phyloP scores from a whole-genome alignment of 1,284 basidiomycete genomes.

The Cystobasidiaceae sp. region DNA sequence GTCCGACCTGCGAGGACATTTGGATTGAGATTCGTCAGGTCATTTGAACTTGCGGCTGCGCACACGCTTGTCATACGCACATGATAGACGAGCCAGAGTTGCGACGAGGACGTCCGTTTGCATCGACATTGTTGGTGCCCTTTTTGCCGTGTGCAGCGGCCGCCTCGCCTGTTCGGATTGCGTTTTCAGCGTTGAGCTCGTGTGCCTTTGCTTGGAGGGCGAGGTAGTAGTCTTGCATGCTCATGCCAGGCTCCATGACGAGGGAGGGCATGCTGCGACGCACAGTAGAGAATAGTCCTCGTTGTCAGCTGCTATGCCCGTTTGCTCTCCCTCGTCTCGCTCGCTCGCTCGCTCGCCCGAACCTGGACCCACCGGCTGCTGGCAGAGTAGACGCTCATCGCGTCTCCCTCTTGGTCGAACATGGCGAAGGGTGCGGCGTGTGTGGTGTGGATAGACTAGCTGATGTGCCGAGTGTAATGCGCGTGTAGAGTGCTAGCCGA shows the following conservation, averaged over 20 bases:
- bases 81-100: constrained; percentile 26
- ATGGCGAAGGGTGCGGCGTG: not conserved
- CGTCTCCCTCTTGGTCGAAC: constrained; percentile 23
- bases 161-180: not conserved
- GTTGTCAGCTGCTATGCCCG: not conserved
- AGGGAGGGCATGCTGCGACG: constrained; percentile 28
- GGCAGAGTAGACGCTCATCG: constrained; percentile 13
- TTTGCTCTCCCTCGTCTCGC: not conserved
- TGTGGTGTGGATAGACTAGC: not conserved
- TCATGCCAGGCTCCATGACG: constrained; percentile 22
- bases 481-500: not conserved
- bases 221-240: constrained; percentile 30
- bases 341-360: not conserved
- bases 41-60: not conserved
- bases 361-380: constrained; percentile 6
- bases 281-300: not conserved
- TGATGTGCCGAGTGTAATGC: not conserved
- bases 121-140: not conserved
- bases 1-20: constrained; percentile 18
- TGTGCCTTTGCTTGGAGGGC: constrained; percentile 1
- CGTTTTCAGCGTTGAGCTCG: constrained; percentile 5
- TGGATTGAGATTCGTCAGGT: not conserved
- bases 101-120: not conserved
- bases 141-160: no score
- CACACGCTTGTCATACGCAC: not conserved